Percentiles rank a stretch among this genome's conserved stretches.
These are phyloP conservation scores for Penicillium digitatum DNA, from an alignment of 2,329 filamentous ascomycete species.

Conservation along the genomic window DNA sequence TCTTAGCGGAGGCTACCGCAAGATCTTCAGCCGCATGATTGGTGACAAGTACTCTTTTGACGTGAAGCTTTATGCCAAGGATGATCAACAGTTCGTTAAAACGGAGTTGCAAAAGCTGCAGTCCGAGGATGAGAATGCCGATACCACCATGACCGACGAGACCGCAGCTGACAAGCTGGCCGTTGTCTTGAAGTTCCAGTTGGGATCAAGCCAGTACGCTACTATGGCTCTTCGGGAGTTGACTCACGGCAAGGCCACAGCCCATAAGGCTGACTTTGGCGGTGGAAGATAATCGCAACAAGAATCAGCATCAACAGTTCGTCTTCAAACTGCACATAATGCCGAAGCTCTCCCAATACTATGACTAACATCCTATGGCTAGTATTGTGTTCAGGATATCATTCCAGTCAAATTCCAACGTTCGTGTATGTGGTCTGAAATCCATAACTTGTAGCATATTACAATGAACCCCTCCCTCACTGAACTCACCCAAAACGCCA, in stretches of 20 bases:
- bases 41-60: conserved; percentile 61
- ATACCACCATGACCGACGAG: conserved; percentile 6
- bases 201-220: conserved; percentile 76
- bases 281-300: conserved; percentile 35
- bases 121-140: conserved; percentile 36
- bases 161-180: conserved; percentile 53
- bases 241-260: conserved; percentile 63
- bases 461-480: not conserved
- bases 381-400: not conserved
- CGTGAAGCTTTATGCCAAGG: conserved; percentile 61
- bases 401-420: not conserved
- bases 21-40: conserved; percentile 73
- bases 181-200: conserved; percentile 67
- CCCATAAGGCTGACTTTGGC: conserved; percentile 61
- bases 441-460: not conserved
- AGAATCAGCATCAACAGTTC: not conserved
- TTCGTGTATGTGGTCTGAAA: not conserved
- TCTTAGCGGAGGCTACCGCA: conserved; percentile 82
- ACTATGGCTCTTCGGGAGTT: conserved; percentile 78
- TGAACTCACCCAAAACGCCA: not conserved
- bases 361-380: no score
- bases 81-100: conserved; percentile 77
- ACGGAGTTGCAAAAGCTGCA: conserved; percentile 75
- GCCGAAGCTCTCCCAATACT: not conserved
- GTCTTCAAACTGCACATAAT: not conserved